These are phyloP conservation scores for Suhomyces tanzawaensis DNA, from an alignment of 805 yeast genomes.

Conservation along the genomic window DNA sequence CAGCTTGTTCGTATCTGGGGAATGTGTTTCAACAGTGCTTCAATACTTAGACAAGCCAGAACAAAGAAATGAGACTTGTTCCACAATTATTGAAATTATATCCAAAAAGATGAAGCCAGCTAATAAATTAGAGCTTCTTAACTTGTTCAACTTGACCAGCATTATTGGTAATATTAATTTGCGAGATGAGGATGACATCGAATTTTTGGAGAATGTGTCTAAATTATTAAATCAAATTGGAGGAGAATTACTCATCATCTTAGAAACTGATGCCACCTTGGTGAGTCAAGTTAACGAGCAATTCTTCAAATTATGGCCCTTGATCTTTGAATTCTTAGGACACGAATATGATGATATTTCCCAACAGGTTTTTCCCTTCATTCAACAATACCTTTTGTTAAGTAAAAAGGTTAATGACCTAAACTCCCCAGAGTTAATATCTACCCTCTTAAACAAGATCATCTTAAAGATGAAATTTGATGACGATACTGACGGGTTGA, in stretches of 20 bases:
- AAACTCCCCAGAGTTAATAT: constrained; percentile 48
- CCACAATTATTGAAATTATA: constrained; percentile 60
- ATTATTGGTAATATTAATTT: constrained; percentile 39
- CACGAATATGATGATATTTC: constrained; percentile 90
- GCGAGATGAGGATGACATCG: constrained; percentile 48
- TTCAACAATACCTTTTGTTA: constrained; percentile 69
- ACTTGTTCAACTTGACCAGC: constrained; percentile 63
- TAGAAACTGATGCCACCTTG: constrained; percentile 48
- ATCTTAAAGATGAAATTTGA: constrained; percentile 80
- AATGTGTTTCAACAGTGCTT: constrained; percentile 56
- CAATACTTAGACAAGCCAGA: constrained; percentile 49
- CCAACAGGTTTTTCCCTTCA: constrained; percentile 75
- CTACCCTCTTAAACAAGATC: constrained; percentile 63
- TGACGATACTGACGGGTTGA: constrained; percentile 61
- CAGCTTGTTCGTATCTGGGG: constrained; percentile 61
- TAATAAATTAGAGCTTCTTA: constrained; percentile 66
- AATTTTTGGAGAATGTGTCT: constrained; percentile 74
- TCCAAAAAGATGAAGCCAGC: constrained; percentile 76
- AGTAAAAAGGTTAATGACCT: constrained; percentile 53
- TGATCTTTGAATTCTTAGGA: constrained; percentile 63
- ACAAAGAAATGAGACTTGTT: constrained; percentile 58
- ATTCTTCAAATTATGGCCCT: constrained; percentile 44
- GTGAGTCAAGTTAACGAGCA: constrained; percentile 36
- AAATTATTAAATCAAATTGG: constrained; percentile 73
- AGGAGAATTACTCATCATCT: constrained; percentile 65